A percentile compares a stretch with the other conserved stretches of the same genome.
Conservation (phyloP, 441 rosid genomes). For the Syzygium malaccense region DNA sequence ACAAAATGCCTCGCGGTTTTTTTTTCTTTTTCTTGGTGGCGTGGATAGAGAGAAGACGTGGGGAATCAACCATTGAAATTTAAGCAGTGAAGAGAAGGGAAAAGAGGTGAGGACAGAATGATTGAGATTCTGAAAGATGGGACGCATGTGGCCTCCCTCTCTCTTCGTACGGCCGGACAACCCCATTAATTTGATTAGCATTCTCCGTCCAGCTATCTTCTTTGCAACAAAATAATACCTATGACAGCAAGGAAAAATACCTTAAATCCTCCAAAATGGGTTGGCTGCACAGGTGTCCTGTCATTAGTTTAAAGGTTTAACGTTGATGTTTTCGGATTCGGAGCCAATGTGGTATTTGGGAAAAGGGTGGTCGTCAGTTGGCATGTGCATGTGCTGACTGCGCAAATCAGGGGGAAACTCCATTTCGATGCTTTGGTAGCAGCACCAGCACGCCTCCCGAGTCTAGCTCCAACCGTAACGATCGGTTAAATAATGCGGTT, state of each 20-base stretch:
- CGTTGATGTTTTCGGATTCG: neutral
- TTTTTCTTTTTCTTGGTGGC: neutral
- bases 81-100: neutral
- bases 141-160: neutral
- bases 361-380: neutral
- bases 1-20: neutral
- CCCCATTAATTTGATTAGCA: neutral
- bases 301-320: neutral
- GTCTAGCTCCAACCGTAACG: neutral
- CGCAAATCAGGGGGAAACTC: neutral
- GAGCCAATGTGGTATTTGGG: neutral
- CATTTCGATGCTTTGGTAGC: neutral
- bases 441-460: neutral
- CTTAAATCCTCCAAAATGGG: neutral
- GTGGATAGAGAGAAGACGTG: neutral
- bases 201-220: neutral
- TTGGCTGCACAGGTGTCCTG: neutral
- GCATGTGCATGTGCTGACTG: neutral
- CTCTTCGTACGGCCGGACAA: neutral
- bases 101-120: neutral
- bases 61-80: neutral
- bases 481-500: neutral
- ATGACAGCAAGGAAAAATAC: neutral
- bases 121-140: neutral
- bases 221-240: neutral